These are phyloP conservation scores for Ophiosphaerella herpotricha DNA, from an alignment of 2,329 filamentous ascomycete species.

Conservation along the genomic window DNA sequence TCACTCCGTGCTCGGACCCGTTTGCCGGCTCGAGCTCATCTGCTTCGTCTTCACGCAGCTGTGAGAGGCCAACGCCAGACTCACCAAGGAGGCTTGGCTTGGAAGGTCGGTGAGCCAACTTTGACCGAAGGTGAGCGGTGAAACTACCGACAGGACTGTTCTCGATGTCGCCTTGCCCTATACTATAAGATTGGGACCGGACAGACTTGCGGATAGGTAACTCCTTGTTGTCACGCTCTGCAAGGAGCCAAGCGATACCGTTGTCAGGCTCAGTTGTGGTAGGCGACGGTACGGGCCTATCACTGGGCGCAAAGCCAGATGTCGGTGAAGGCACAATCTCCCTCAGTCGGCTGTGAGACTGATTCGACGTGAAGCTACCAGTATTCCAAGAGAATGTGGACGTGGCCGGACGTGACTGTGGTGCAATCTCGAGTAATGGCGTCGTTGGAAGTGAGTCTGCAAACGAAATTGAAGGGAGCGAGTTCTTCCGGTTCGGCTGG, in stretches of 20 bases:
- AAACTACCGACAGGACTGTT: conserved; percentile 51
- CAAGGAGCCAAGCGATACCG: conserved; percentile 40
- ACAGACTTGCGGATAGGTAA: conserved; percentile 92
- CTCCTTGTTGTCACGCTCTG: conserved; percentile 55
- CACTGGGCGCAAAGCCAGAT: conserved; percentile 27
- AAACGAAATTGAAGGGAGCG: conserved; percentile 71
- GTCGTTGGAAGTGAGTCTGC: conserved; percentile 81
- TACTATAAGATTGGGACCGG: conserved; percentile 94
- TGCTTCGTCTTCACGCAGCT: conserved; percentile 47
- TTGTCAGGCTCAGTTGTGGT: conserved; percentile 55
- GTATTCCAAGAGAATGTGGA: conserved; percentile 52
- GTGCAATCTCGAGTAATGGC: conserved; percentile 67
- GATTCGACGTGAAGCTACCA: conserved; percentile 33
- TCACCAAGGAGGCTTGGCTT: conserved; percentile 77
- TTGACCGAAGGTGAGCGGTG: conserved; percentile 54
- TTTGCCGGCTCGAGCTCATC: conserved; percentile 70
- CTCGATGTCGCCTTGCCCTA: conserved; percentile 76
- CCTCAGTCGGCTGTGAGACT: conserved; percentile 33
- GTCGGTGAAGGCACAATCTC: conserved; percentile 43
- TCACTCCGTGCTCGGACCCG: conserved; percentile 59
- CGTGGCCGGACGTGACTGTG: conserved; percentile 47
- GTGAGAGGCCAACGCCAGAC: conserved; percentile 33
- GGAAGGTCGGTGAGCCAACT: conserved; percentile 77
- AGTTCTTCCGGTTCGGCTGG: conserved; percentile 69
- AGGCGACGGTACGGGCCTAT: conserved; percentile 32